These are phyloP conservation scores for Euphorbia pulcherrima DNA, from an alignment of 345 rosid genomes.

Conservation along the genomic window DNA sequence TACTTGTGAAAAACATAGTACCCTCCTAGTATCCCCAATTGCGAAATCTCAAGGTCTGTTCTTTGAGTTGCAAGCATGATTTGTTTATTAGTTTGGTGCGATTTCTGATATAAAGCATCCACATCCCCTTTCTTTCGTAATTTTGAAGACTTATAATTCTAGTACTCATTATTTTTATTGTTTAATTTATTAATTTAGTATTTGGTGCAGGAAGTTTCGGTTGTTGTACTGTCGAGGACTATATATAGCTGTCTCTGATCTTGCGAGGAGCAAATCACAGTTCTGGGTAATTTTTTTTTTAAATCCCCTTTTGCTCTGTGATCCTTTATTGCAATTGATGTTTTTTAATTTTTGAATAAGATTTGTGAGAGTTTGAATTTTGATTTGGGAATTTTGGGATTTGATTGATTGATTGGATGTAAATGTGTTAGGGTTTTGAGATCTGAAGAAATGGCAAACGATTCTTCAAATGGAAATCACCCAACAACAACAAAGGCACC, in stretches of 20 bases:
- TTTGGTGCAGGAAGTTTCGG: slow-evolving; percentile 29
- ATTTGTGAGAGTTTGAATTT: not conserved
- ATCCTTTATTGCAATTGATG: not conserved
- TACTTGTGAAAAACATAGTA: no score
- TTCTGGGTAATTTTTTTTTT: slow-evolving; percentile 9
- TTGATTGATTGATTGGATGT: slow-evolving; percentile 3
- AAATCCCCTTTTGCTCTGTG: not conserved
- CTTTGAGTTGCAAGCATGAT: not conserved
- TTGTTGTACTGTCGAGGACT: slow-evolving; percentile 19
- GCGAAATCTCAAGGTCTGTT: no score
- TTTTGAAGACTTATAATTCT: not conserved
- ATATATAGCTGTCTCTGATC: slow-evolving; percentile 41
- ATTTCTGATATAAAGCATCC: slow-evolving; percentile 22
- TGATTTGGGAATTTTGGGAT: not conserved
- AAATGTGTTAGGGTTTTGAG: slow-evolving; percentile 8
- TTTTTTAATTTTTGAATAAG: slow-evolving; percentile 1
- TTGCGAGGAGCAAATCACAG: slow-evolving; percentile 18
- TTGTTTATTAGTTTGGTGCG: slow-evolving; percentile 29
- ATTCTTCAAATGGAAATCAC: slow-evolving; percentile 47
- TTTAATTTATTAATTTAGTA: slow-evolving; percentile 5
- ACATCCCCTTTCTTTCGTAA: slow-evolving; percentile 30
- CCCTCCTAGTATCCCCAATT: not conserved
- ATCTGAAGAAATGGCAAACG: slow-evolving; percentile 52
- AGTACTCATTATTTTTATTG: not conserved
- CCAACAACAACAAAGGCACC: slow-evolving; percentile 62